Base-by-base conservation (phyloP, 257 asterid genomes). In the Vinca minor region DNA sequence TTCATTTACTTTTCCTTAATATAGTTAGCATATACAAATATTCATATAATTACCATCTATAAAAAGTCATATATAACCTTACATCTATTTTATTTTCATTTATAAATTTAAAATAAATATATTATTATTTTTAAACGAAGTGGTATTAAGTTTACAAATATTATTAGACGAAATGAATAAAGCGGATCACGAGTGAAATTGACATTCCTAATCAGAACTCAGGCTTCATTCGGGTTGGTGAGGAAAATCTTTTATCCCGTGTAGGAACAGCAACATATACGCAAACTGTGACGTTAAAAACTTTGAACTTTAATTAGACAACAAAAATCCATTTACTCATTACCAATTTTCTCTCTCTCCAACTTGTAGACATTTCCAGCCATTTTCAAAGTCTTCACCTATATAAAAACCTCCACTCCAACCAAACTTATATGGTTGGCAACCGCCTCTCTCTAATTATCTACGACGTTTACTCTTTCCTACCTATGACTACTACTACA, bases 211-310 rank as follows among this genome's bases (percentile, higher is more conserved):
- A n/a, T n/a, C n/a, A n/a, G n/a, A n/a, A n/a, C n/a, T n/a, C n/a
- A n/a, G n/a, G n/a, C n/a, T n/a, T n/a, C n/a, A n/a, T n/a, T n/a
- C n/a, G n/a, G n/a, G n/a, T n/a, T n/a, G n/a, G n/a, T n/a, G n/a
- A n/a, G n/a, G n/a, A n/a, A 32, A 31, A 31, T 32, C 42, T 31
- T 15, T 56, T 17, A 20, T 56, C 42, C 18, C 25, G 42, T 56
- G 62, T 56, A 20, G 7, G 62, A 56, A 56, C 14, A 18, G 62
- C 25, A 56, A 56, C 14, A 56, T 56, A 28, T 56, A 56, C 62
- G 62, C 62, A 56, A 31, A 56, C 42, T 31, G 41, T 56, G 62
- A 56, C 62, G 62, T 56, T 56, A n/a, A n/a, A n/a, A n/a, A 56
- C 62, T 56, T 56, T 56, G 62, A 56, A 55, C 60, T 55, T 55